A percentile compares a stretch with the other conserved stretches of the same genome.
phyloP scores from a whole-genome alignment of 441 rosid genomes.

The Euphorbia corollata region DNA sequence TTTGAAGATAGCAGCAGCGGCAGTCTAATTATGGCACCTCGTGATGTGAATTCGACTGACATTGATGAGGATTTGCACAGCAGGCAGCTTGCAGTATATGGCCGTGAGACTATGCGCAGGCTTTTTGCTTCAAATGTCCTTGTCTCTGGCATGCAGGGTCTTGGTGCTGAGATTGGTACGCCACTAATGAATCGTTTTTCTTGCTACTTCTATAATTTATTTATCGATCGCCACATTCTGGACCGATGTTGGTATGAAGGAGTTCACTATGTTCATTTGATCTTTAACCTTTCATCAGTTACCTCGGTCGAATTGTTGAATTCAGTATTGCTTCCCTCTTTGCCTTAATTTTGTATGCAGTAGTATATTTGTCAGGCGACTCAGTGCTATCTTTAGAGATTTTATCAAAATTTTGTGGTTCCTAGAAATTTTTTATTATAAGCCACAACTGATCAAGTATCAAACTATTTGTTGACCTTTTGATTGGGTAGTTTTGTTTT shows the following conservation, averaged over 20 bases:
- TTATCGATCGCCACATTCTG: not conserved
- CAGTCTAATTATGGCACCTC: conserved; percentile 43
- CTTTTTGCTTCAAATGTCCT: conserved; percentile 80
- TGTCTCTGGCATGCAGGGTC: conserved; percentile 79
- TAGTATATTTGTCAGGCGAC: not conserved
- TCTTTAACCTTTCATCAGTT: not conserved
- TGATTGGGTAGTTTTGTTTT: not conserved
- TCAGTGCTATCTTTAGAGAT: not conserved
- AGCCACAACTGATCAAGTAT: not conserved
- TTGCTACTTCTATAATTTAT: not conserved
- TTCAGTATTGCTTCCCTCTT: not conserved
- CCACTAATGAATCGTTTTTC: not conserved
- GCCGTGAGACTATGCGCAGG: conserved; percentile 86
- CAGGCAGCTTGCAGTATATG: conserved; percentile 90
- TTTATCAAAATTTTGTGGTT: not conserved
- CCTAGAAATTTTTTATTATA: not conserved
- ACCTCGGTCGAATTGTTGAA: not conserved
- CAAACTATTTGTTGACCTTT: not conserved
- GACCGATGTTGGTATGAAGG: not conserved
- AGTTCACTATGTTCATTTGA: not conserved
- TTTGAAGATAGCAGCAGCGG: conserved; percentile 5
- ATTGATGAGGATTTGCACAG: conserved; percentile 94
- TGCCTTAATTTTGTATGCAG: not conserved
- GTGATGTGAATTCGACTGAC: conserved; percentile 48
- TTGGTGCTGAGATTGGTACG: conserved; percentile 92